Base-by-base conservation (phyloP, 768 basidiomycete genomes). In the Lyophyllum shimeji region DNA sequence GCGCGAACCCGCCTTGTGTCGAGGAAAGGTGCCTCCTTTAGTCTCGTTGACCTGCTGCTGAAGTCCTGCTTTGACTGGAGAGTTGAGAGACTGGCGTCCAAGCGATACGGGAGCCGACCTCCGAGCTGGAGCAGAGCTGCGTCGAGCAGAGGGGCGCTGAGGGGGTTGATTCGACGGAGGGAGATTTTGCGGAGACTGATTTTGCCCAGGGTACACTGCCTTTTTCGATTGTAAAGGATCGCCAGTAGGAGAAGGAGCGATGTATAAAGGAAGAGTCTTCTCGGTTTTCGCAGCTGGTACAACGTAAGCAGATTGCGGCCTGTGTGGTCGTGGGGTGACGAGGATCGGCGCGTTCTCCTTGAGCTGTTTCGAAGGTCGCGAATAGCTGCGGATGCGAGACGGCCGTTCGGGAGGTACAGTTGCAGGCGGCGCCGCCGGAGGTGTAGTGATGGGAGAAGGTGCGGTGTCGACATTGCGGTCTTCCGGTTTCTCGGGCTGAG, bases 81-180 rank as follows among this genome's bases (percentile, higher is more conserved):
- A 65, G 48, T 69, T 68, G 24, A 77, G 63, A 17, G 76, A 73
- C 52, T 72, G 70, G 29, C 71, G 68, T 15, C 74, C 71, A 4
- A 65, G 53, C 5, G 69, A 47, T 21, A 46, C 42, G 12, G 58
- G 55, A n/a, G 54, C 52, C 17, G 55, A 46, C 31, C 59, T 59
- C 29, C 52, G 57, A 43, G 52, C 27, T 27, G 59, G 47, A 47
- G 45, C 34, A 51, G 53, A 43, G 29, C 51, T 56, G 59, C 43
- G 59, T 53, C 46, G 59, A 29, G 24, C 27, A 50, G 47, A 20
- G 1, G 53, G 51, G n/a, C 46, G 50, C 15, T 45, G 48, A 29
- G 58, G 57, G 39, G 58, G 53, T 39, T 46, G 56, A 31, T 18
- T 34, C n/a, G n/a, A n/a, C n/a, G n/a, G n/a, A n/a, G n/a, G n/a